phyloP scores from a whole-genome alignment of 1,139 yeast species.

The Candida sanyaensis region DNA sequence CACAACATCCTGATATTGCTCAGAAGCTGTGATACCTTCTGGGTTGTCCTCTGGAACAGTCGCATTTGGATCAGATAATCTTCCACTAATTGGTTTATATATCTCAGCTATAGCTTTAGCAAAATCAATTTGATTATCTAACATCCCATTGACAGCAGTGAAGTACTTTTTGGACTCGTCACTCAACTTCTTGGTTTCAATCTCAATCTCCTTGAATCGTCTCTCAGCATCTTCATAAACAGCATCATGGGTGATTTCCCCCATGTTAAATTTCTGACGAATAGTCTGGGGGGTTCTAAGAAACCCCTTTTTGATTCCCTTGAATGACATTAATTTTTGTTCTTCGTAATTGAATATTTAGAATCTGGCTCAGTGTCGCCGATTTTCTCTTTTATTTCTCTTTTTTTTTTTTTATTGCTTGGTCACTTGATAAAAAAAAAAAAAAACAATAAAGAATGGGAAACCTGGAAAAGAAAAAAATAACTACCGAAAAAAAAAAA shows the following conservation, averaged over 20 bases:
- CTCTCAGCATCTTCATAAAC: slow-evolving; percentile 95
- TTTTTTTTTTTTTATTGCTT: too few relatives aligned
- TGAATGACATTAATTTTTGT: slow-evolving; percentile 73
- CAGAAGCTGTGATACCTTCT: slow-evolving; percentile 92
- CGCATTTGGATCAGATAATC: slow-evolving; percentile 85
- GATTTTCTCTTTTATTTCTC: too few relatives aligned
- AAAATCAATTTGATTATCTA: slow-evolving; percentile 89
- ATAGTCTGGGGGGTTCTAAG: slow-evolving; percentile 83
- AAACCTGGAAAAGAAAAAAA: too few relatives aligned
- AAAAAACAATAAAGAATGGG: too few relatives aligned
- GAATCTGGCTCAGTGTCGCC: too few relatives aligned
- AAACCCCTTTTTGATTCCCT: slow-evolving; percentile 86
- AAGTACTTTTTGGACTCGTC: slow-evolving; percentile 90
- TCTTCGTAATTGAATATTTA: neutral
- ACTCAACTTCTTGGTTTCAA: slow-evolving; percentile 84
- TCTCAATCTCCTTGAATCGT: slow-evolving; percentile 88
- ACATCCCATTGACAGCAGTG: slow-evolving; percentile 89
- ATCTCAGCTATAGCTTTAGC: slow-evolving; percentile 93
- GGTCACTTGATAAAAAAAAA: too few relatives aligned
- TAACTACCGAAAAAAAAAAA: too few relatives aligned
- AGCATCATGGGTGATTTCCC: slow-evolving; percentile 79
- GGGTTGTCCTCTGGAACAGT: slow-evolving; percentile 91
- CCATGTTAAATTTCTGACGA: slow-evolving; percentile 83
- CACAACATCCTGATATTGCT: slow-evolving; percentile 86
- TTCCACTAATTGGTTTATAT: slow-evolving; percentile 93